Base-by-base conservation (phyloP, 345 rosid genomes). In the Populus simonii region DNA sequence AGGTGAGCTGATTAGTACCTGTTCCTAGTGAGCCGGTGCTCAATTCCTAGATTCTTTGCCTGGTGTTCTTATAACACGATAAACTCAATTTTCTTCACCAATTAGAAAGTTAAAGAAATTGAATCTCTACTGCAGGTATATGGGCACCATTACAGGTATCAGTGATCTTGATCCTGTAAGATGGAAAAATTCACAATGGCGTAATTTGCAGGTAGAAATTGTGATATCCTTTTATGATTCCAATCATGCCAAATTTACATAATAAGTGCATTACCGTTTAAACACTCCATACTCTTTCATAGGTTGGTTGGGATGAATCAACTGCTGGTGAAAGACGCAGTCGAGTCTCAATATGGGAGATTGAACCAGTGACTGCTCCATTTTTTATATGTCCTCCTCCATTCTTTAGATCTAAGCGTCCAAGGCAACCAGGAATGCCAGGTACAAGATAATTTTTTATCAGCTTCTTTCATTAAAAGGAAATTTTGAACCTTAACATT, bases 241-340 rank as follows among this genome's bases (percentile, higher is more conserved):
- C 3, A 36, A 16, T 39, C 63, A 25, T 18, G 41, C 39, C 38
- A 41, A 22, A 29, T 45, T 31, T 10, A 70, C 47, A 5, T 22
- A 1, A 1, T 18, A 45, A n/a, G 57, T 59, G 25, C 9, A 8
- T 69, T 15, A 7, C 59, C 20, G 7, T 23, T 22, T 59, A 29
- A 73, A 13, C 25, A 57, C 59, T 66, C 36, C 68, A 22, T 82
- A 13, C 77, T 23, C 36, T 80, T 74, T 33, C 59, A 66, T 81
- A 96, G 99, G 97, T 94, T 85, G 97, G 99, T 57, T 96, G 99
- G 99, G 99, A 96, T 82, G 99, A 96, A 80, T 91, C 99, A 51
- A 90, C 94, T 76, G 88, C 97, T 80, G 97, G 93, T 57, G 98
- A 96, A 81, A 87, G 89, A 78, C 93, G 89, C 9, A 87, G 84